Conservation (phyloP, 345 rosid species). For the Xanthoceras sorbifolium region DNA sequence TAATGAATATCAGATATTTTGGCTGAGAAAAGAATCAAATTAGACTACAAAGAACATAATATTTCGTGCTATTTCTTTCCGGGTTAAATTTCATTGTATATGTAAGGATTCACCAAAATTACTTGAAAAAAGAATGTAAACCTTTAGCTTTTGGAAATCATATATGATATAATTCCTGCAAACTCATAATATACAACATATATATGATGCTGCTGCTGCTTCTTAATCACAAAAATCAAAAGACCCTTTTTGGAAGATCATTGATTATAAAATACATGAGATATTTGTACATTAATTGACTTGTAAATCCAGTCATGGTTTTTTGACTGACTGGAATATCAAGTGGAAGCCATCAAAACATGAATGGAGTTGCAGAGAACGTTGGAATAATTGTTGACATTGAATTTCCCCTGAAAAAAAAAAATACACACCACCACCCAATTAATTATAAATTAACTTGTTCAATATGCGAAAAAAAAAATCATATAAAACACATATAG, state of each 20-base stretch:
- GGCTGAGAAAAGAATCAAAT: too few relatives aligned
- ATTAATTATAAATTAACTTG: neutral
- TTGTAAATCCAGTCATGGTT: neutral
- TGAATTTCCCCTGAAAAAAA: constrained; percentile 36
- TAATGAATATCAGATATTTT: too few relatives aligned
- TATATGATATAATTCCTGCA: too few relatives aligned
- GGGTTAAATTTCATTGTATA: too few relatives aligned
- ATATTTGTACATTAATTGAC: neutral
- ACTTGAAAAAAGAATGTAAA: too few relatives aligned
- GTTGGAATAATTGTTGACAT: constrained; percentile 40
- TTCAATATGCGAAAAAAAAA: too few relatives aligned
- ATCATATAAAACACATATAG: too few relatives aligned
- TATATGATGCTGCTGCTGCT: neutral
- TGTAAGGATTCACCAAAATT: too few relatives aligned
- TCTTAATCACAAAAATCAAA: neutral
- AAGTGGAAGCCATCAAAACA: constrained; percentile 37
- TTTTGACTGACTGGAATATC: neutral
- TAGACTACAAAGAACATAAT: too few relatives aligned
- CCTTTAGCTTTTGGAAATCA: too few relatives aligned
- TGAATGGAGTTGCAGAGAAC: constrained; percentile 61
- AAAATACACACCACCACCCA: neutral
- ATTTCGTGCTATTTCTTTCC: too few relatives aligned
- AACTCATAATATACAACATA: neutral
- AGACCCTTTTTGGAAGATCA: too few relatives aligned
- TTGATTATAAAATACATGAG: neutral